Evolutionary conservation across 139 green algal genomes (phyloP).

Genomic region (Chlorella sp.): DNA sequence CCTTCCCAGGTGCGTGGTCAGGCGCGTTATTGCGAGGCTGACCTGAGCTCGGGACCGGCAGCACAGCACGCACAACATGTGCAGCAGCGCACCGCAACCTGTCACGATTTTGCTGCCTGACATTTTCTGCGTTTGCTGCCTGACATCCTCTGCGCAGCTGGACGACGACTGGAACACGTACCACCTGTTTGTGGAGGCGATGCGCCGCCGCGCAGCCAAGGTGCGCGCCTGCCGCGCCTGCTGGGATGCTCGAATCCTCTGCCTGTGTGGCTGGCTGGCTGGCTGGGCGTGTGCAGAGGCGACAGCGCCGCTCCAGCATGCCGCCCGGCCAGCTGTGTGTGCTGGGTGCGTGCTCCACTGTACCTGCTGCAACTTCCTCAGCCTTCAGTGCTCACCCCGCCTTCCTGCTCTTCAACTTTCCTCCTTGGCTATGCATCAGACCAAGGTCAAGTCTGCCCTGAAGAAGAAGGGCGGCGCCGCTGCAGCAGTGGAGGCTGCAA

Average conservation of each 20-base stretch:
- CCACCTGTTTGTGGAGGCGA: slow-evolving; percentile 39
- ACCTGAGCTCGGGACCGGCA: too few species aligned
- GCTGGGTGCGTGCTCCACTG: not conserved
- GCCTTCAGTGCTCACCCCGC: not conserved
- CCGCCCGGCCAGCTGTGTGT: not conserved
- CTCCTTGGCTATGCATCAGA: too few species aligned
- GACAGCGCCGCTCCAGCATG: too few species aligned
- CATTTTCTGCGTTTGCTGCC: too few species aligned
- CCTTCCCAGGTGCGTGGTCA: not conserved
- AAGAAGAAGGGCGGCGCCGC: slow-evolving; percentile 5
- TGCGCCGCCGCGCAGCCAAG: slow-evolving; percentile 36
- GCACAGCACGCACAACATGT: too few species aligned
- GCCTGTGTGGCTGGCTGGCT: too few species aligned
- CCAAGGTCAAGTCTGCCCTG: slow-evolving; percentile 16
- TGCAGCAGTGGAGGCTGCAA: not conserved
- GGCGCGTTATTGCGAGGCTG: too few species aligned
- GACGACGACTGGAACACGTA: slow-evolving; percentile 35
- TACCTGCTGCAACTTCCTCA: not conserved
- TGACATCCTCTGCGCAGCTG: too few species aligned
- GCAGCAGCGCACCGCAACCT: too few species aligned
- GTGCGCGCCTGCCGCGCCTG: slow-evolving; percentile 6
- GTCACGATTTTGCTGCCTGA: too few species aligned
- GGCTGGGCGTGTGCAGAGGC: too few species aligned
- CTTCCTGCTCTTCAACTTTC: not conserved
- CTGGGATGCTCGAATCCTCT: too few species aligned